A percentile compares a stretch with the other conserved stretches of the same genome.
Evolutionary conservation across 2,329 filamentous ascomycete genomes (phyloP).

Genomic region (Beauveria medogensis): DNA sequence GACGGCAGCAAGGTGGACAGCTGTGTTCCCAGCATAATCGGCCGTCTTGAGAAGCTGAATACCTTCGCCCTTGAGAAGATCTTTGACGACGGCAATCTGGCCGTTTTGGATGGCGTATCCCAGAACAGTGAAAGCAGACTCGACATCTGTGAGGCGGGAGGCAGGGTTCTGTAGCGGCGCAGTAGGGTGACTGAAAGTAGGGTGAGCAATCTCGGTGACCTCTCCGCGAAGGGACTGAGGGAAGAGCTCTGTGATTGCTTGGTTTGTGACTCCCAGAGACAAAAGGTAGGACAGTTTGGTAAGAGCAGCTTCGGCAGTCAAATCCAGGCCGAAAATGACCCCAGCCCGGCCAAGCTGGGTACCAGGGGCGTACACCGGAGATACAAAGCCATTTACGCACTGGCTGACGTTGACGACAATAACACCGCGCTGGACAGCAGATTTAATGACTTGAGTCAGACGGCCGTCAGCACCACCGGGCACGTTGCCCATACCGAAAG

Average conservation of each 20-base stretch:
- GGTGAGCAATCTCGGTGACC: conserved; percentile 66
- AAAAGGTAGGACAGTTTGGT: conserved; percentile 87
- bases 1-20: conserved; percentile 49
- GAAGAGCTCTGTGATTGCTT: conserved; percentile 64
- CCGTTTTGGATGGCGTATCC: conserved; percentile 69
- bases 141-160: conserved; percentile 35
- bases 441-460: conserved; percentile 67
- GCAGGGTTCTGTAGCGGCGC: conserved; percentile 38
- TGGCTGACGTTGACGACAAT: conserved; percentile 89
- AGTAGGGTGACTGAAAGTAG: conserved; percentile 68
- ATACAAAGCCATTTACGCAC: conserved; percentile 71
- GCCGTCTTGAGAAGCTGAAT: conserved; percentile 61
- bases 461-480: conserved; percentile 73
- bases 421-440: conserved; percentile 71
- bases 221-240: conserved; percentile 72
- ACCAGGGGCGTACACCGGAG: conserved; percentile 68
- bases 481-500: conserved; percentile 88
- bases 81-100: conserved; percentile 55
- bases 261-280: conserved; percentile 52
- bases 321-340: conserved; percentile 80
- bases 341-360: conserved; percentile 74
- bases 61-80: conserved; percentile 60
- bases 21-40: conserved; percentile 77
- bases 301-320: conserved; percentile 84
- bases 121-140: conserved; percentile 60